Conservation (phyloP, 331 rosid species). For the Malus hybrid region DNA sequence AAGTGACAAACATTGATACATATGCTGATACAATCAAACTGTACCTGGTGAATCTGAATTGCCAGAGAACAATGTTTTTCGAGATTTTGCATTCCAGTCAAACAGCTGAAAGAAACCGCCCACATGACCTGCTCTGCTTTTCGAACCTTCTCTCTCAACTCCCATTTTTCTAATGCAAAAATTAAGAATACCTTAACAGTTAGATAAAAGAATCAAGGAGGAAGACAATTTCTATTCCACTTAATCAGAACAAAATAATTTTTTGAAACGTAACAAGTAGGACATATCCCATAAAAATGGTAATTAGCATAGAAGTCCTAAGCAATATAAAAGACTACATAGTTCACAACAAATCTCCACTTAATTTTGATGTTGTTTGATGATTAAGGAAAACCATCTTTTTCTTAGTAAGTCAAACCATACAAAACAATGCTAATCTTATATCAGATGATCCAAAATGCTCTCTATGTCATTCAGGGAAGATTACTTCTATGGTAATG, state of each 20-base stretch:
- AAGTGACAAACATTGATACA: neutral
- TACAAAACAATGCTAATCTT: neutral
- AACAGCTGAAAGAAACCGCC: constrained; percentile 86
- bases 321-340: too few relatives aligned
- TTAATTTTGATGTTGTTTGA: neutral
- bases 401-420: neutral
- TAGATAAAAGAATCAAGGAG: constrained; percentile 3
- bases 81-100: constrained; percentile 87
- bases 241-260: constrained; percentile 2
- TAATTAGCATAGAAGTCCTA: neutral
- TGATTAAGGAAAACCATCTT: neutral
- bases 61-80: constrained; percentile 71
- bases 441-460: neutral
- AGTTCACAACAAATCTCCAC: neutral
- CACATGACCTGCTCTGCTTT: constrained; percentile 57
- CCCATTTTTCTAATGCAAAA: constrained; percentile 58
- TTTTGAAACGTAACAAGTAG: neutral
- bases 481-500: neutral
- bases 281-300: neutral
- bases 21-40: neutral
- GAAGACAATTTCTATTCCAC: constrained; percentile 11
- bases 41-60: constrained; percentile 61
- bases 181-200: constrained; percentile 22
- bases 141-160: constrained; percentile 60
- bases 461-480: neutral